Conservation (phyloP, 371 early-diverging fungal species). For the Capniomyces stellatus region DNA sequence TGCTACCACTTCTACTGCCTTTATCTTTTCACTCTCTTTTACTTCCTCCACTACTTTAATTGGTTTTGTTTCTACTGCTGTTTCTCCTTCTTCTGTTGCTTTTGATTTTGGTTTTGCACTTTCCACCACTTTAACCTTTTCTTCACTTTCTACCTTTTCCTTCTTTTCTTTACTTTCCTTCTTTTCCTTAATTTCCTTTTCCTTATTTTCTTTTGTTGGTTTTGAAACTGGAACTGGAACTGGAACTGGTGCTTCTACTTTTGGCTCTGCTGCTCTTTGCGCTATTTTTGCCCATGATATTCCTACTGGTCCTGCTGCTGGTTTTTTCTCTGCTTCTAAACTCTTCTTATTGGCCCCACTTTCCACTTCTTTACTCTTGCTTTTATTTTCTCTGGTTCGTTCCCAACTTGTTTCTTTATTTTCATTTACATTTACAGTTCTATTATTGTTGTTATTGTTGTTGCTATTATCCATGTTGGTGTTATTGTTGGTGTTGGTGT, state of each 20-base stretch:
- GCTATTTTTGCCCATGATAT: conserved; percentile 16
- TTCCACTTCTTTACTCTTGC: neutral
- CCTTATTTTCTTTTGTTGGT: neutral
- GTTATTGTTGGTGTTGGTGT: neutral
- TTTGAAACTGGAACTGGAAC: neutral
- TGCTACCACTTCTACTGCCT: neutral
- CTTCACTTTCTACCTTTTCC: neutral
- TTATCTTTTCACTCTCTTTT: neutral
- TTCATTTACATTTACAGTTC: neutral
- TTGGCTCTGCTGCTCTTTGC: conserved; percentile 5
- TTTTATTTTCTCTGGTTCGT: neutral
- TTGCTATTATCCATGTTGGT: no score
- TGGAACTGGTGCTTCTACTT: neutral
- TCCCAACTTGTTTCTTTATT: neutral
- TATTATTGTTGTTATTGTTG: neutral
- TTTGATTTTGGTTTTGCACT: neutral
- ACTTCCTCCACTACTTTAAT: neutral
- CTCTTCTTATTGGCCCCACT: conserved; percentile 1
- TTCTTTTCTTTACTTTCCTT: neutral
- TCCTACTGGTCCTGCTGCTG: conserved; percentile 9
- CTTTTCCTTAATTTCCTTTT: neutral
- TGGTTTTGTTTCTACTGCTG: conserved; percentile 1
- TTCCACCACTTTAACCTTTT: neutral
- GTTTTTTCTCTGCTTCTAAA: conserved; percentile 6
- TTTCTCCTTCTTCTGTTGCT: neutral